Base-by-base conservation (phyloP, 805 yeast species). In the Monosporozyma unispora region DNA sequence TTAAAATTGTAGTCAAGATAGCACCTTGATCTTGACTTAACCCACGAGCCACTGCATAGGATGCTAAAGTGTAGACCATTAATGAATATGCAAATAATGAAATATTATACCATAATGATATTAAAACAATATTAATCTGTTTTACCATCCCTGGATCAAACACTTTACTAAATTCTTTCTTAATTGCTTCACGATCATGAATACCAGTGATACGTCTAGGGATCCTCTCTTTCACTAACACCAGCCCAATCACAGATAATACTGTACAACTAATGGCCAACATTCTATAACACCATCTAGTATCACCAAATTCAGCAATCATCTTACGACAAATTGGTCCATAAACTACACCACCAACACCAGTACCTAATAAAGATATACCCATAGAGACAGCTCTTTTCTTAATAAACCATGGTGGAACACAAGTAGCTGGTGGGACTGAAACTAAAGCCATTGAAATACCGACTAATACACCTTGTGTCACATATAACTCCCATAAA, bases 341-440 rank as follows among this genome's bases (percentile, higher is more conserved):
- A 45, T 67, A 70, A 0, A 66, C 56, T 11, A 75, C 68, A 49
- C 81, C 81, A 29, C 81, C 79, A 2, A 75, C 53, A 37, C 82
- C 82, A 4, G 79, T 70, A 9, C 82, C 83, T 23, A 73, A 57
- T 31, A 74, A 66, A 2, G 76, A 70, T 23, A 76, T 59, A 3
- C 82, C 81, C 56, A 72, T 67, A 2, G 81, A 78, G 12, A 75
- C 60, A 3, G 81, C 81, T 55, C 90, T 71, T 51, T 69, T 80
- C 54, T 77, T 81, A 40, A 77, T 62, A 60, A 85, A 85, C 84
- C 86, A 84, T 48, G 79, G 85, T 0, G 89, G 88, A 21, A 84
- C 57, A 18, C 83, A 63, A 2, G 80, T 72, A 25, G 79, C 66
- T 4, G 78, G 80, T 1, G 91, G 84, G 3, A 79, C 70, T 45